Conservation (phyloP, 1,139 yeast species). For the Nakaseomyces delphensis region DNA sequence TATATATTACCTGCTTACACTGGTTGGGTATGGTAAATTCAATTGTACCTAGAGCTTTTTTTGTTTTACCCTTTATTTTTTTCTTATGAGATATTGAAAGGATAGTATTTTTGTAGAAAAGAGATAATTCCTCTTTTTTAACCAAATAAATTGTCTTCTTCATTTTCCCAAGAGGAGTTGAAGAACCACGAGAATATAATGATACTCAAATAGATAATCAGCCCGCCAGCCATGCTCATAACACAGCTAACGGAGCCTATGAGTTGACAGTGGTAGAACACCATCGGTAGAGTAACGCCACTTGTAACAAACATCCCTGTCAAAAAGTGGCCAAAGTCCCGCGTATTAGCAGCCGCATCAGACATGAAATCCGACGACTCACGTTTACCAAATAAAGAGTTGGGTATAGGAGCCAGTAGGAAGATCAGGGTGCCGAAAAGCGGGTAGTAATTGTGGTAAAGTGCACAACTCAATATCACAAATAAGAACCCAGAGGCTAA, state of each 20-base stretch:
- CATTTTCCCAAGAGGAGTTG: slow-evolving; percentile 29
- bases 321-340: slow-evolving; percentile 51
- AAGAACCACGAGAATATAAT: slow-evolving; percentile 65
- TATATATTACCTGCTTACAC: too few species aligned
- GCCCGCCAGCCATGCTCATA: slow-evolving; percentile 64
- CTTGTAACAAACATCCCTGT: slow-evolving; percentile 63
- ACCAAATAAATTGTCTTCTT: slow-evolving; percentile 28
- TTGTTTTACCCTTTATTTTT: neutral
- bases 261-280: slow-evolving; percentile 51
- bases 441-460: slow-evolving; percentile 63
- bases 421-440: slow-evolving; percentile 53
- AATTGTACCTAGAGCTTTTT: neutral
- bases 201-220: slow-evolving; percentile 61
- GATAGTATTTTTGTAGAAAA: too few species aligned
- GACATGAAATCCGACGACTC: slow-evolving; percentile 50
- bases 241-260: slow-evolving; percentile 50
- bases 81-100: too few species aligned
- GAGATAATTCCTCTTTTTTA: slow-evolving; percentile 7
- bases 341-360: slow-evolving; percentile 48
- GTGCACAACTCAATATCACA: slow-evolving; percentile 63
- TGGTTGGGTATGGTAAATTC: neutral
- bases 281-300: slow-evolving; percentile 59
- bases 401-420: slow-evolving; percentile 65
- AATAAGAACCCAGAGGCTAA: slow-evolving; percentile 68
- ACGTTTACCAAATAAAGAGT: slow-evolving; percentile 41